phyloP scores from a whole-genome alignment of 441 rosid genomes.

The Populus hybrid region DNA sequence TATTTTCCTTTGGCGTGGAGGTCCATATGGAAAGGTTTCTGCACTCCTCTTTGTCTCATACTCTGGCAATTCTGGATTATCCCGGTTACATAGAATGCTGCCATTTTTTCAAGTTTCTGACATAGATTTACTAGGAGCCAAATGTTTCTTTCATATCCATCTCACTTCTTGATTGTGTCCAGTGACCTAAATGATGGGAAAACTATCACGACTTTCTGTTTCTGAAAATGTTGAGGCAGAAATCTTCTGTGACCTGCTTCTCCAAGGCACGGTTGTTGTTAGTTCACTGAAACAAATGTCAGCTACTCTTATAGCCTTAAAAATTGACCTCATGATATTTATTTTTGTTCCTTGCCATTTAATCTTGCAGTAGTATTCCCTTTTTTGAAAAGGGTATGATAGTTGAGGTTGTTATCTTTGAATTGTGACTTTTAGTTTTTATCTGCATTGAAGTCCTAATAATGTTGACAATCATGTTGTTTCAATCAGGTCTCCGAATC shows the following conservation, averaged over 20 bases:
- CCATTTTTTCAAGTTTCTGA: neutral
- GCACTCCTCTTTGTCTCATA: neutral
- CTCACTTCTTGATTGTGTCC: neutral
- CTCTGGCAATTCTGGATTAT: neutral
- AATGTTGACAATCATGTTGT: constrained; percentile 2
- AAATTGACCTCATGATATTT: neutral
- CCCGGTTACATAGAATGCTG: neutral
- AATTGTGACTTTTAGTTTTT: neutral
- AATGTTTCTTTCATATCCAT: neutral
- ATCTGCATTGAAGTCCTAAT: constrained; percentile 8
- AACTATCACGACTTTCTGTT: neutral
- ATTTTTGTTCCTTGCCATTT: neutral
- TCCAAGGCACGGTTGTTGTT: neutral
- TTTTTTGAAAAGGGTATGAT: neutral
- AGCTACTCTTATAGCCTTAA: neutral
- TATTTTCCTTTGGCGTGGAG: neutral
- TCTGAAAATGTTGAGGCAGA: neutral
- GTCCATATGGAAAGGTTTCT: neutral
- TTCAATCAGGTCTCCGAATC: constrained; percentile 64
- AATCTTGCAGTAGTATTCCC: too few species aligned
- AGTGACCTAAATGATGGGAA: neutral
- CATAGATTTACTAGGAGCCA: neutral
- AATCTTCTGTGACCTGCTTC: neutral
- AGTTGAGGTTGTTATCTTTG: constrained; percentile 6
- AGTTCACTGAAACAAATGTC: neutral